Evolutionary conservation across 208 protist species (phyloP).

Genomic region (Naegleria lovaniensis): DNA sequence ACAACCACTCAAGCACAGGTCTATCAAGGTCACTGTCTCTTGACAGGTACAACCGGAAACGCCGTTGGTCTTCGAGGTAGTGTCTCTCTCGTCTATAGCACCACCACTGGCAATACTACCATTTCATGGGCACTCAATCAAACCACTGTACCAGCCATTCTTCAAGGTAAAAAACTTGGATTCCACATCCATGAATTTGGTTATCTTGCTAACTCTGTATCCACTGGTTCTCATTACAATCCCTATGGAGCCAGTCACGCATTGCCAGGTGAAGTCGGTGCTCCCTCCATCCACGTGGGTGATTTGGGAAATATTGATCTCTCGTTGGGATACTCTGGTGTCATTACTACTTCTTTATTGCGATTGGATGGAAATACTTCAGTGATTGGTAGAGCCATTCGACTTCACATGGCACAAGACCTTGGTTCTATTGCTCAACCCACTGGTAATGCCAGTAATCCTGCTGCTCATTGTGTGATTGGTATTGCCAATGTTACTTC

Average conservation of each 20-base stretch:
- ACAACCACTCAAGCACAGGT: no score
- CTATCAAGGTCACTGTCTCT: neutral
- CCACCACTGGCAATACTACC: neutral
- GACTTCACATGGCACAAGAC: neutral
- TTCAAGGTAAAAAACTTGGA: neutral
- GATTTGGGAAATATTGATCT: conserved; percentile 3
- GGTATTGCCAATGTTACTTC: neutral
- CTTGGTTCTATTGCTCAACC: neutral
- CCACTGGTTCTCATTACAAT: neutral
- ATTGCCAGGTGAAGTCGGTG: no score
- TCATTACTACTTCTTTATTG: neutral
- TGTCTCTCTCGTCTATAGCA: neutral
- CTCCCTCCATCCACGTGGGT: neutral
- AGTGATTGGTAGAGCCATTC: neutral
- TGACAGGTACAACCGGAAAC: neutral
- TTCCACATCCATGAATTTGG: conserved; percentile 7
- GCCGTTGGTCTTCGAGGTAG: neutral
- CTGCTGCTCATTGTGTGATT: neutral
- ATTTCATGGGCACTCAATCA: neutral
- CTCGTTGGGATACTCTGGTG: neutral
- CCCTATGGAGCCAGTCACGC: neutral
- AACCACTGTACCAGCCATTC: neutral
- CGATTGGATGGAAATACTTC: neutral
- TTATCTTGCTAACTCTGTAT: neutral
- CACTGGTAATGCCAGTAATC: neutral